Evolutionary conservation across 2,329 filamentous ascomycete species (phyloP).

Genomic region (Cephalotrichum gorgonifer): DNA sequence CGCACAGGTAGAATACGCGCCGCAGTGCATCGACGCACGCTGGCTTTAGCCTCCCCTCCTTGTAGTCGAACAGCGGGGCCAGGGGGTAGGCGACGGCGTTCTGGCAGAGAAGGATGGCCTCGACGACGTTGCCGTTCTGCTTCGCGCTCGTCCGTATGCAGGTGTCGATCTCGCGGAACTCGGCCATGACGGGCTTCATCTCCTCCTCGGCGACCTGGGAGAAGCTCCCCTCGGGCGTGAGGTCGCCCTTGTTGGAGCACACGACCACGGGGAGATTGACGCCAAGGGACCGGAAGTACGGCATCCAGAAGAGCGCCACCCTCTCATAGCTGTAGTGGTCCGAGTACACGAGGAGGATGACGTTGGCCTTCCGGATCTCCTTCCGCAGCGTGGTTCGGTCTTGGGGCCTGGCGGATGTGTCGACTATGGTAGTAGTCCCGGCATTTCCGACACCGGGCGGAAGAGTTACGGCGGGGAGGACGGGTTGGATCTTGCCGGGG

Average conservation of each 20-base stretch:
- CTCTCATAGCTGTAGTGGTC: conserved; percentile 99
- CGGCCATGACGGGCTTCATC: conserved; percentile 95
- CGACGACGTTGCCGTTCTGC: conserved; percentile 88
- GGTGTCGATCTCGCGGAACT: conserved; percentile 97
- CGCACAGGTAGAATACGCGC: conserved; percentile 89
- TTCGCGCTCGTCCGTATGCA: conserved; percentile 91
- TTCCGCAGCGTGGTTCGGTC: conserved; percentile 83
- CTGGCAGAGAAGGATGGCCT: conserved; percentile 95
- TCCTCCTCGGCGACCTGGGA: conserved; percentile 88
- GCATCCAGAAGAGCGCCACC: conserved; percentile 96
- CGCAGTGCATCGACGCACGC: conserved; percentile 77
- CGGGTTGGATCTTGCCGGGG: conserved; percentile 86
- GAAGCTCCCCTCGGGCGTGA: conserved; percentile 63
- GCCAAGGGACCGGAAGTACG: conserved; percentile 93
- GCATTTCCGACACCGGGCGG: conserved; percentile 91
- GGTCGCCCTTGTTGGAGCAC: conserved; percentile 95
- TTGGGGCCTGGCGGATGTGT: conserved; percentile 90
- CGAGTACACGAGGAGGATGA: conserved; percentile 92
- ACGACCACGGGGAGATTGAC: conserved; percentile 96
- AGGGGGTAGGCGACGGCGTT: conserved; percentile 97
- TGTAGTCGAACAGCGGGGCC: conserved; percentile 91
- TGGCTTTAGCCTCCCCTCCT: conserved; percentile 80
- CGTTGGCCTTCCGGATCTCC: conserved; percentile 93
- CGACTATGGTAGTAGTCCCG: conserved; percentile 82
- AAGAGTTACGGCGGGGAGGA: conserved; percentile 90